Base-by-base conservation (phyloP, 1,284 basidiomycete species). In the Naganishia sp. region DNA sequence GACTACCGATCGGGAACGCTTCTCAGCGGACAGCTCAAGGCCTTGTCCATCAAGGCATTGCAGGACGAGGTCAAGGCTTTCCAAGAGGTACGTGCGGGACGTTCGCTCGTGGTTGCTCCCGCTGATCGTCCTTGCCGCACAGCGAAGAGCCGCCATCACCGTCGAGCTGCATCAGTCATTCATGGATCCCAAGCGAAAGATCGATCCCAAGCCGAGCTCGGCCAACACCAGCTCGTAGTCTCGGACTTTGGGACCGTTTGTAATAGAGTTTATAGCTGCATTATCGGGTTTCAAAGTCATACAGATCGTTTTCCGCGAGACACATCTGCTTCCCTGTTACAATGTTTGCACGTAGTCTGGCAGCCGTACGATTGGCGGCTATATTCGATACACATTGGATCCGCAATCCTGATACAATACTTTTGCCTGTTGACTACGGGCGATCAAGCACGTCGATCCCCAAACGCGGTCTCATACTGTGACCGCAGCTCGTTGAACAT, bases 1-100 rank as follows among this genome's bases (percentile, higher is more conserved):
- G 92, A 95, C 68, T 99, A 99, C 81, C 88, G 93, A 23, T 85
- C 90, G 15, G 96, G 96, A 0, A 85, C 84, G 43, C 78, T 99
- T 69, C 83, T 96, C 65, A 97, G 94, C 0, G 92, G 94, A 10
- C 88, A 99, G 79, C 82, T 99, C 71, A 99, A 99, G 82, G 88
- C 88, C 28, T 88, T 84, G 76, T 96, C 92, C 76, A 98, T 99
- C 69, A 84, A 86, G 61, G 77, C 89, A 64, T 78, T 99, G 42
- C 94, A 97, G 77, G 82, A 85, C 52, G 90, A 98, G 68, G 90
- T 98, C 35, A 84, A 85, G 60, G 85, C 84, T 0, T 99, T 99
- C 85, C 95, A 99, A 81, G 90, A 90, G 80, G 94, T 92, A 70
- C 60, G 83, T 74, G 10, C 7, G 35, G 35, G 7, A 28, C 28